phyloP scores from a whole-genome alignment of 2,329 filamentous ascomycete genomes.

The Chrysoporthe cubensis region DNA sequence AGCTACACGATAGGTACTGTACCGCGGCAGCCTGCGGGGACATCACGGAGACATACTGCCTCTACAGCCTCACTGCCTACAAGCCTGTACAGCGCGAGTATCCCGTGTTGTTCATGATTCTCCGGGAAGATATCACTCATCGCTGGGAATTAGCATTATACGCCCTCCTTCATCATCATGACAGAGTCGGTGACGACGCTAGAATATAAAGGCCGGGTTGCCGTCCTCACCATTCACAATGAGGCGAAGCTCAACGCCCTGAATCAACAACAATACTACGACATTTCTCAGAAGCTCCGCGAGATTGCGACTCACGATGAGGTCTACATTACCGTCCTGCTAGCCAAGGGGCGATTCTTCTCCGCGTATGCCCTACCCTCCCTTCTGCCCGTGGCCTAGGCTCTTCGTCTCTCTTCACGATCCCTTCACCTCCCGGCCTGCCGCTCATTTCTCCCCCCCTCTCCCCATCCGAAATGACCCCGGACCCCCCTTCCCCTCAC shows the following conservation, averaged over 20 bases:
- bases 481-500: not conserved
- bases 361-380: constrained; percentile 70
- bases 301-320: constrained; percentile 80
- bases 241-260: constrained; percentile 88
- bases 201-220: constrained; percentile 70
- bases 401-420: constrained; percentile 10
- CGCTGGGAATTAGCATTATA: not conserved
- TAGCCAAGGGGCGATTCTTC: constrained; percentile 82
- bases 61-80: not conserved
- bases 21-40: too few relatives aligned
- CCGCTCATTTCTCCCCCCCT: not conserved
- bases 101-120: not conserved
- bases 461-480: constrained; percentile 5
- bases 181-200: constrained; percentile 56
- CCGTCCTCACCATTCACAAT: constrained; percentile 85
- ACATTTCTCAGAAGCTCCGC: constrained; percentile 71
- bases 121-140: too few relatives aligned
- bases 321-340: constrained; percentile 82
- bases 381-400: not conserved
- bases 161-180: constrained; percentile 35
- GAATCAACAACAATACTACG: constrained; percentile 73
- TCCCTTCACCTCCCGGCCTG: constrained; percentile 9
- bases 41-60: too few relatives aligned
- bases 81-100: not conserved
- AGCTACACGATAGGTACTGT: not conserved